phyloP scores from a whole-genome alignment of 441 rosid species.

The Theobroma grandiflorum region DNA sequence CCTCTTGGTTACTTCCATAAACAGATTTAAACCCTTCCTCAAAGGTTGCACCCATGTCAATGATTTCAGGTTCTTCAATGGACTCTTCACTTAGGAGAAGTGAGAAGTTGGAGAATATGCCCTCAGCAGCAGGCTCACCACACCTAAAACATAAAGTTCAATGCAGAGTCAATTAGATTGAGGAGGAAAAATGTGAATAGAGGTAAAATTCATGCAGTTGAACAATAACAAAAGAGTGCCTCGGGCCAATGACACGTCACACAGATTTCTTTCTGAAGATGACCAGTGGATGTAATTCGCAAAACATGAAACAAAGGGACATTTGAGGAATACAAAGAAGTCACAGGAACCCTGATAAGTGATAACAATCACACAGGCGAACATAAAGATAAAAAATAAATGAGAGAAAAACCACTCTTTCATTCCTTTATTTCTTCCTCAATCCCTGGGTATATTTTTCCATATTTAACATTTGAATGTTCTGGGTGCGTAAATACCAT shows the following conservation, averaged over 20 bases:
- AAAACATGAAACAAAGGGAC: neutral
- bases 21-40: conserved; percentile 42
- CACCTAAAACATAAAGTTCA: conserved; percentile 56
- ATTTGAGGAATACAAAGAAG: neutral
- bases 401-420: neutral
- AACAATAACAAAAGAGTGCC: neutral
- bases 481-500: neutral
- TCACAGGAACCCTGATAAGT: neutral
- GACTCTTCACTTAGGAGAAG: conserved; percentile 72
- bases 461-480: neutral
- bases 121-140: conserved; percentile 70
- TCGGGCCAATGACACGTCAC: neutral
- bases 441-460: neutral
- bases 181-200: neutral
- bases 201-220: neutral
- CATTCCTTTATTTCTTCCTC: neutral
- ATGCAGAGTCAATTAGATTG: neutral
- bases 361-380: neutral
- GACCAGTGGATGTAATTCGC: neutral
- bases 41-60: conserved; percentile 57
- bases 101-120: conserved; percentile 80
- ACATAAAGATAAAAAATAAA: neutral
- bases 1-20: conserved; percentile 31
- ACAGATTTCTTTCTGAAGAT: neutral
- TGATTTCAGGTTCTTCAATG: conserved; percentile 71